Evolutionary conservation across 495 filamentous ascomycete species (phyloP).

Genomic region (Trichoderma reesei): DNA sequence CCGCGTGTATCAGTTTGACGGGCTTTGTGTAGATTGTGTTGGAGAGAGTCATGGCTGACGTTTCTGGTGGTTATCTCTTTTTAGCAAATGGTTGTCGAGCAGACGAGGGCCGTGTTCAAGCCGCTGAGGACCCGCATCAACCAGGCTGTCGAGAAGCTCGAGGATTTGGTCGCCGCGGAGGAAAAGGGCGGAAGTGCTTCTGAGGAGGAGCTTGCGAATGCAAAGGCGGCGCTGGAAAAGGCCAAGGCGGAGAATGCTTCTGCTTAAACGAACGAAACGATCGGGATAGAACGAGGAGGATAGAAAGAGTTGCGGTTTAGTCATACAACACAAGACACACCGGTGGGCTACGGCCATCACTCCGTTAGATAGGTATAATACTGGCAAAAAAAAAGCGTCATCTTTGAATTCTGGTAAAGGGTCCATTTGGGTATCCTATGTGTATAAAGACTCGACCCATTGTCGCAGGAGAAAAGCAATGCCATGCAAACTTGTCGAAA

Average conservation of each 20-base stretch:
- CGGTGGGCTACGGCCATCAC: not conserved
- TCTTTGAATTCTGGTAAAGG: not conserved
- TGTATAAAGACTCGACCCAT: not conserved
- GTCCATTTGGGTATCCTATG: not conserved
- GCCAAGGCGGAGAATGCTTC: constrained; percentile 26
- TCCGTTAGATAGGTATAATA: not conserved
- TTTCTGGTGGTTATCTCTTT: constrained; percentile 3
- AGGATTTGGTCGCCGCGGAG: constrained; percentile 44
- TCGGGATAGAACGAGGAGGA: not conserved
- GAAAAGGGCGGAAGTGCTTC: constrained; percentile 48
- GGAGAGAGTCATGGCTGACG: too few species aligned
- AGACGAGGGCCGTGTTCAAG: constrained; percentile 73
- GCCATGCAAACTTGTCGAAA: not conserved
- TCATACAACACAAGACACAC: not conserved
- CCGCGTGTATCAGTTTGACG: too few species aligned
- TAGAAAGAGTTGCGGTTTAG: not conserved
- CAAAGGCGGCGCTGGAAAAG: constrained; percentile 39
- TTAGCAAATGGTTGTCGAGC: constrained; percentile 64
- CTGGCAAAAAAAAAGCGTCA: not conserved
- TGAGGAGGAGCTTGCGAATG: constrained; percentile 52
- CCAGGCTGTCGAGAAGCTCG: constrained; percentile 57
- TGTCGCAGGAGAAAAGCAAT: not conserved
- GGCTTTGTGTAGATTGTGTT: too few species aligned
- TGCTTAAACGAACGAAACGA: not conserved
- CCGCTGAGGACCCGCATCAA: constrained; percentile 54